Base-by-base conservation (phyloP, 352 stramenopile genomes). In the Aphanomyces cochlioides region DNA sequence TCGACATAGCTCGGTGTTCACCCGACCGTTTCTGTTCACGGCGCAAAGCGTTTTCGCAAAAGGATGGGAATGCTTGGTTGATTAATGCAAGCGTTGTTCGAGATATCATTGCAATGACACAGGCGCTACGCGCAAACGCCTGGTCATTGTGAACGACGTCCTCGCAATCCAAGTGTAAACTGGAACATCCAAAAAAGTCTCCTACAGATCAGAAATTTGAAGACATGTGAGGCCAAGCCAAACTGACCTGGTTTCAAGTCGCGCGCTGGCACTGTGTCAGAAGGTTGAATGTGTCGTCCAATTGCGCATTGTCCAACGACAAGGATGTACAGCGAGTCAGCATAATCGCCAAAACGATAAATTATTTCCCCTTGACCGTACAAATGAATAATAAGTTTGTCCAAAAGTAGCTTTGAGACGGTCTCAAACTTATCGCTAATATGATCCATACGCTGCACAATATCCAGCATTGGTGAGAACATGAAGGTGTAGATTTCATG, bases 371-470 rank as follows among this genome's bases (percentile, higher is more conserved):
- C 54, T 63, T 70, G 64, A 34, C 64, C 64, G 40, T 70, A 64
- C 39, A 70, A 63, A 34, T 90, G 83, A 38, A 92, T 86, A 40
- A 81, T 81, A 7, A 82, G 71, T 48, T 92, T 89, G 19, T 83
- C 78, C 4, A 92, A 66, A 45, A 90, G 84, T 5, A 87, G 73
- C 3, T 74, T 47, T 6, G 47, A 37, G 12, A 70, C 43, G 19
- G 34, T 21, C 5, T 54, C 34, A 34, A 70, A 61, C 12, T 39
- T 61, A 5, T 61, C 64, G 17, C 64, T 34, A 19, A 70, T 53
- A 5, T 63, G 47, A 48, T 90, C 81, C 15, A 92, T 71, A 1
- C 87, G 65, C 2, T 75, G 72, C 2, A 92, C 56, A 0, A 81
- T 88, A 56, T 90, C 80, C 2, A 92, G 53, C 3, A 74, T 81